Base-by-base conservation (phyloP, 306 rosid species). In the Urtica urens region DNA sequence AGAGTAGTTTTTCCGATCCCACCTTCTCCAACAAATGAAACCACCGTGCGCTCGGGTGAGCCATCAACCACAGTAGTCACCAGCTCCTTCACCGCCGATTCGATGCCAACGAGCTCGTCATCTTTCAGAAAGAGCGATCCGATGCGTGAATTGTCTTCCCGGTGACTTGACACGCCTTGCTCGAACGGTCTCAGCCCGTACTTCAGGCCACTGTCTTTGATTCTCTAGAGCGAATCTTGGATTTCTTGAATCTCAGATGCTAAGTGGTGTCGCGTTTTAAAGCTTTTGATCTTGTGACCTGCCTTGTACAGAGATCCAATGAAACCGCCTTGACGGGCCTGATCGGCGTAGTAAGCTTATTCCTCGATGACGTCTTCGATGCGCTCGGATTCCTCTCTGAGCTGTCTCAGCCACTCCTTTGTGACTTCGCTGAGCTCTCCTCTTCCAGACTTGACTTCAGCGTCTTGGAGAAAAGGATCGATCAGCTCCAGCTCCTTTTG, bases 101-200 rank as follows among this genome's bases (percentile, higher is more conserved):
- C 40, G 10, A 35, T 13, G 10, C 40, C 40, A 3, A 35, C 40
- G 10, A 35, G 40, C 40, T 35, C 40, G 3, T 35, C 40, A 10
- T 35, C n/a, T 16, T 35, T 16, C 4, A 35, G 15, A 16, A 35
- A 35, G n/a, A 35, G 40, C 4, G 40, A 35, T 3, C 40, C 40
- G 2, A 35, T 4, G 15, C 40, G 40, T 3, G n/a, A 16, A 35
- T 35, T 16, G 10, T n/a, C n/a, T n/a, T n/a, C n/a, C n/a, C n/a
- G n/a, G n/a, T n/a, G n/a, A n/a, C n/a, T n/a, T n/a, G n/a, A n/a
- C n/a, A n/a, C n/a, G 17, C 52, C 53, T 3, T n/a, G n/a, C n/a
- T 48, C 28, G 11, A 48, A 16, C 12, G 38, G 53, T 48, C 38
- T 48, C 17, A 48, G 19, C 16, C 53, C 53, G 30, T 14, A 48